Percentiles rank a stretch among this genome's conserved stretches.
These are phyloP conservation scores for Boletus barrowsii DNA, from an alignment of 768 basidiomycete species.

Conservation along the genomic window DNA sequence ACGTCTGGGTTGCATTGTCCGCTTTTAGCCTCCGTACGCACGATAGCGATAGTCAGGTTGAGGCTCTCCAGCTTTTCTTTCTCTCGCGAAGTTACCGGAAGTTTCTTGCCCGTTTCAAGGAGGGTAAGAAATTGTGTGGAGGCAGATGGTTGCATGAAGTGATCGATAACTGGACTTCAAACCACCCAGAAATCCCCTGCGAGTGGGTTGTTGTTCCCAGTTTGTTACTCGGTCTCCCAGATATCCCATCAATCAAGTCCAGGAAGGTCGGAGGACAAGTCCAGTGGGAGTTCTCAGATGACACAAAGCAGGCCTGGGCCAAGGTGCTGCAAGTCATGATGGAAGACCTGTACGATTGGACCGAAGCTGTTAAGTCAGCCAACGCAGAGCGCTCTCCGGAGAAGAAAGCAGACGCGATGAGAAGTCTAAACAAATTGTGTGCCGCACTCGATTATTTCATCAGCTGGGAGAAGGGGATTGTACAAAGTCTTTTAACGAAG, in stretches of 20 bases:
- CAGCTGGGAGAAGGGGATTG: no score
- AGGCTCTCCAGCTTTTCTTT: neutral
- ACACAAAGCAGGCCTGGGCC: neutral
- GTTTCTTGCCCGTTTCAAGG: neutral
- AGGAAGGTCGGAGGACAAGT: neutral
- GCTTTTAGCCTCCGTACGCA: neutral
- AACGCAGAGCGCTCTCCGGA: no score
- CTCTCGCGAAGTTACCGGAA: neutral
- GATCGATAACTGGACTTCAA: neutral
- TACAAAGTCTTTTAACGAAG: neutral
- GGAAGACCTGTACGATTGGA: neutral
- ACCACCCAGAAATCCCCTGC: neutral
- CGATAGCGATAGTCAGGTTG: neutral
- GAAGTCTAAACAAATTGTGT: no score
- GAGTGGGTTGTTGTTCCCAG: neutral
- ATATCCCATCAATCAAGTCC: neutral
- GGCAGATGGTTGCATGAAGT: neutral
- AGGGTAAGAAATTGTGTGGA: neutral
- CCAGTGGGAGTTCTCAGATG: neutral
- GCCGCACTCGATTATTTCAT: no score
- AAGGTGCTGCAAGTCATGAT: neutral
- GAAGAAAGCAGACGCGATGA: no score
- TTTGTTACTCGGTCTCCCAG: neutral
- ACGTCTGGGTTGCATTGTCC: neutral
- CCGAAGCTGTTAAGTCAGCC: neutral